Conservation (phyloP, 2,329 filamentous ascomycete genomes). For the Ophiostoma himal-ulmi region DNA sequence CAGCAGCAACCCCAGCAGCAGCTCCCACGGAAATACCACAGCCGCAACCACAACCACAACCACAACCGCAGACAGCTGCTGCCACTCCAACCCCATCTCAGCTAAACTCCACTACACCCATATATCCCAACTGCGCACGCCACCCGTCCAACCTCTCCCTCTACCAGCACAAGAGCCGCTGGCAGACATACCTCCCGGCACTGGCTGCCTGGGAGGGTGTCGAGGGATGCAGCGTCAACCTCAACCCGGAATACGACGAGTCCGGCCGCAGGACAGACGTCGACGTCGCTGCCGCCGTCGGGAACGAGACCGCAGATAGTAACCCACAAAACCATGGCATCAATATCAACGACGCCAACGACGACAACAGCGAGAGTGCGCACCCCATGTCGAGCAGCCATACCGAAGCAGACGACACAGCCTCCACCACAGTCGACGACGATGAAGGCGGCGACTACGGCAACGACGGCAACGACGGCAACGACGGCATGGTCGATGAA, state of each 20-base stretch:
- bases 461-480: neutral
- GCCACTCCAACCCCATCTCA: neutral
- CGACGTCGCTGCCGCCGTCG: neutral
- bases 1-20: neutral
- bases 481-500: slow-evolving; percentile 2
- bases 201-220: slow-evolving; percentile 23
- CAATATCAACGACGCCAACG: neutral
- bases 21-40: too few relatives aligned
- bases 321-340: neutral
- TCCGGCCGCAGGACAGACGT: slow-evolving; percentile 12
- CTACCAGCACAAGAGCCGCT: slow-evolving; percentile 23
- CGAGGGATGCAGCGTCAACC: slow-evolving; percentile 22
- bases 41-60: neutral
- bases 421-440: slow-evolving; percentile 10
- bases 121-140: neutral
- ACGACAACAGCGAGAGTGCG: slow-evolving; percentile 11
- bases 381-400: slow-evolving; percentile 17
- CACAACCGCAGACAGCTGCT: too few relatives aligned
- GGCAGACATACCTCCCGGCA: slow-evolving; percentile 23
- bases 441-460: slow-evolving; percentile 1
- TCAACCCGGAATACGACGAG: slow-evolving; percentile 17
- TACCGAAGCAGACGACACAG: slow-evolving; percentile 8
- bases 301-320: neutral
- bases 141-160: slow-evolving; percentile 20
- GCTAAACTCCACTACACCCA: neutral